These are phyloP conservation scores for Entonaema liquescens DNA, from an alignment of 495 filamentous ascomycete species.

Conservation along the genomic window DNA sequence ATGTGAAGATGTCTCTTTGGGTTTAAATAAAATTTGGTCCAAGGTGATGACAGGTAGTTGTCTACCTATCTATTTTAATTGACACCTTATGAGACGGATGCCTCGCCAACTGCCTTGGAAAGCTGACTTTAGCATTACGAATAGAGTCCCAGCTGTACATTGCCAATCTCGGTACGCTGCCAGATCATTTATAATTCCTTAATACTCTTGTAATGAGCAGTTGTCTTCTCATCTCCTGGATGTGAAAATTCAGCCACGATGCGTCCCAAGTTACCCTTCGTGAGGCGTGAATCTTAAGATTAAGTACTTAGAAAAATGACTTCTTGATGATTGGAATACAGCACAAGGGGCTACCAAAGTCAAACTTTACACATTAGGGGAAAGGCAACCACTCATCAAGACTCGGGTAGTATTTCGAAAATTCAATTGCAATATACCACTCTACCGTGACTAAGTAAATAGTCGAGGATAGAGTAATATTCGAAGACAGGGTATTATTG, in stretches of 20 bases:
- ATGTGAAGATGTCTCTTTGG: not conserved
- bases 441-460: not conserved
- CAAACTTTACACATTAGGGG: not conserved
- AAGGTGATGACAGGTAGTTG: not conserved
- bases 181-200: not conserved
- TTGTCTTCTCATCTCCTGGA: not conserved
- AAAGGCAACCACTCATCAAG: not conserved
- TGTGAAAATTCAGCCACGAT: not conserved
- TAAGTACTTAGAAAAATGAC: not conserved
- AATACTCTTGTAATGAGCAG: not conserved
- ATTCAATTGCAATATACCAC: not conserved
- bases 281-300: not conserved
- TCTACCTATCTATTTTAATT: not conserved
- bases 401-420: not conserved
- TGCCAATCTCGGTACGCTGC: not conserved
- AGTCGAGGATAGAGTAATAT: not conserved
- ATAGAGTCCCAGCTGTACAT: not conserved
- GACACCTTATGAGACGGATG: not conserved
- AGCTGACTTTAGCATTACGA: not conserved
- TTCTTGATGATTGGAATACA: not conserved
- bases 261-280: not conserved
- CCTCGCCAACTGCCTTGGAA: not conserved
- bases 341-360: not conserved
- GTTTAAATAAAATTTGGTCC: not conserved
- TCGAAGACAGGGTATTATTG: conserved; percentile 25